Evolutionary conservation across 345 rosid genomes (phyloP).

Genomic region (Boechera stricta): DNA sequence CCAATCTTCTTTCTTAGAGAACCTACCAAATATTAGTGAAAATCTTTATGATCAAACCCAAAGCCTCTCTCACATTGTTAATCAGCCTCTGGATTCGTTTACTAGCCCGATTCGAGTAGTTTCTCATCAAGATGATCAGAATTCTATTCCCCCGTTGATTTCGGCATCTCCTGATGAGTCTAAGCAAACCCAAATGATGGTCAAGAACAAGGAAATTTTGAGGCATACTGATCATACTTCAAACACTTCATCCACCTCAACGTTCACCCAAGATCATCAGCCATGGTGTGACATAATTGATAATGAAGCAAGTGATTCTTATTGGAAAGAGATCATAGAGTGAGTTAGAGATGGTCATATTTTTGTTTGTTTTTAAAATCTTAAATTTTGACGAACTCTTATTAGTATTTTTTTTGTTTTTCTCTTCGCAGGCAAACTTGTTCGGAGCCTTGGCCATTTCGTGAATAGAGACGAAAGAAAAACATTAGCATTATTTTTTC

Average conservation of each 20-base stretch:
- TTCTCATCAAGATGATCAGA: conserved; percentile 31
- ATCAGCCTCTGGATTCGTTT: conserved; percentile 43
- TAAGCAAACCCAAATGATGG: conserved; percentile 33
- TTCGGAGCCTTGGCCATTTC: conserved; percentile 61
- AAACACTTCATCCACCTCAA: conserved; percentile 63
- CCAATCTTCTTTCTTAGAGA: conserved; percentile 44
- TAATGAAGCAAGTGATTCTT: conserved; percentile 58
- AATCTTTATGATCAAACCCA: conserved; percentile 41
- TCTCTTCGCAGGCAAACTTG: conserved; percentile 56
- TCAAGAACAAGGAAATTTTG: conserved; percentile 31
- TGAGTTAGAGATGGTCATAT: conserved; percentile 38
- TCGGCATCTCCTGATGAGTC: conserved; percentile 51
- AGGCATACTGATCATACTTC: conserved; percentile 49
- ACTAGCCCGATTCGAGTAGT: conserved; percentile 15
- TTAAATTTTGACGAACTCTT: conserved; percentile 24
- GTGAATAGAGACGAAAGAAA: conserved; percentile 35
- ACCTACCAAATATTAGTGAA: conserved; percentile 36
- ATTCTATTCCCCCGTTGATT: conserved; percentile 53
- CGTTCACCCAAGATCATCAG: conserved; percentile 59
- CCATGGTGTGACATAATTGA: conserved; percentile 49
- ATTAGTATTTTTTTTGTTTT: neutral
- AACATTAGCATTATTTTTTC: conserved; percentile 33
- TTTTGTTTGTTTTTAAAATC: no score
- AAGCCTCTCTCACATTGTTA: conserved; percentile 40
- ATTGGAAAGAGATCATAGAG: conserved; percentile 69